Evolutionary conservation across 495 filamentous ascomycete genomes (phyloP), one percentile per base, ranked within the genome.

Genomic region (Penicillium ochrochloron): DNA sequence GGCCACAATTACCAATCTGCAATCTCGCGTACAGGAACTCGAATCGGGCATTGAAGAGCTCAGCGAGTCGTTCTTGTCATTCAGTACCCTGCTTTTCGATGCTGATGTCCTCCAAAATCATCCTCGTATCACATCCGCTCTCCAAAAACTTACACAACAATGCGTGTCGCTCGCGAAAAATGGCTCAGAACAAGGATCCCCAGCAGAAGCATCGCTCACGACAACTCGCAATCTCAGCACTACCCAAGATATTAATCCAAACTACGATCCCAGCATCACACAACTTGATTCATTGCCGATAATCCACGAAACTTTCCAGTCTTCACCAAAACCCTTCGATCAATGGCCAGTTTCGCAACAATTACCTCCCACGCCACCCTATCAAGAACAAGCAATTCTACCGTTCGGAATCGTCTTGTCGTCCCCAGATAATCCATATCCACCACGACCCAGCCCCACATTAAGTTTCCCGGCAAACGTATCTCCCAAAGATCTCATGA

Each of bases 1-100:
- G 68, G 90, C 83, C 42, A 92, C 92, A 0, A 94, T 96, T 60
- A 83, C 82, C 34, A 88, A 87, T 17, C 79, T 96, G 17, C 89
- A 92, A 67, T 82, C 82, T 41, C 83, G 86, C 55, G 90, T 93
- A 21, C 76, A 87, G 57, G 83, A 86, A 44, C 80, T 96, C n/a
- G 85, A 90, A 64, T 77, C 79, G 11, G 83, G 85, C 17, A 90
- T 93, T 69, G 86, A 90, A 65, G 84, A 91, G 66, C 89, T 96
- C 84, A 90, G 88, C 76, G 85, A 85, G 63, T 84, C 86, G 1
- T 96, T 95, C 69, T 78, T 89, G 53, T 80, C 85, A 31, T 88
- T 94, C 50, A 87, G 89, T 64, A 86, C 90, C 65, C 84, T 67
- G 61, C 80, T 81, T 70, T 77, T 79, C 78, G 82, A 68, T 57